Base-by-base conservation (phyloP, 352 stramenopile genomes). In the Stephanocyclus meneghinianus region DNA sequence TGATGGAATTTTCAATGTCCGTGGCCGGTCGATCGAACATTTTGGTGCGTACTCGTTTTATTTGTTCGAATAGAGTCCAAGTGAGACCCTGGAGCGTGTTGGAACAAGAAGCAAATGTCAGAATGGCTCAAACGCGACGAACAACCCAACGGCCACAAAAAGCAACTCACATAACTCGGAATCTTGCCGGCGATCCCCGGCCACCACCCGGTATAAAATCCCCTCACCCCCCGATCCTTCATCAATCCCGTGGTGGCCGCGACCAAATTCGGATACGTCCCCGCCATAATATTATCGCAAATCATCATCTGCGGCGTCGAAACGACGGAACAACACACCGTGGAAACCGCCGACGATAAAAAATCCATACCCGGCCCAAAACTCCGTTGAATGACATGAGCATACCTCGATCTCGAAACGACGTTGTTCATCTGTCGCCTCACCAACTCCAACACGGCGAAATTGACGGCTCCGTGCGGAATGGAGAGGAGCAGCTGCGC, bases 291-390 rank as follows among this genome's bases (percentile, higher is more conserved):
- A 65, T 95, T 93, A 74, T 91, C 90, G 32, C 83, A 92, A 29
- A 96, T 92, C 85, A 96, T 94, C 93, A 96, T 96, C 78, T 96
- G 93, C 2, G 93, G 93, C 40, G 93, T 96, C n/a, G 80, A 90
- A 42, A 95, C 84, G 4, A 95, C 78, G 6, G 88, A 95, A 78
- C 93, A 96, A 55, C 91, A 92, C 16, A 95, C 78, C 2, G 93
- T 96, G 2, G 88, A 89, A 47, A 96, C 81, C 16, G 89, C 90
- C 30, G 82, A 93, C 3, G 87, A 94, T 2, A 94, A 42, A 81
- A 96, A 96, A 69, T 96, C 93, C 53, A 95, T 80, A 21, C 83
- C 86, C 2, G 92, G 84, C 44, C 92, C 91, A 67, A 87, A 81
- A 44, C 59, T 84, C 37, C 51, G 56, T 60, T 87, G 66, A 18